These are phyloP conservation scores for Myochromella boudieri DNA, from an alignment of 768 basidiomycete species.

Conservation along the genomic window DNA sequence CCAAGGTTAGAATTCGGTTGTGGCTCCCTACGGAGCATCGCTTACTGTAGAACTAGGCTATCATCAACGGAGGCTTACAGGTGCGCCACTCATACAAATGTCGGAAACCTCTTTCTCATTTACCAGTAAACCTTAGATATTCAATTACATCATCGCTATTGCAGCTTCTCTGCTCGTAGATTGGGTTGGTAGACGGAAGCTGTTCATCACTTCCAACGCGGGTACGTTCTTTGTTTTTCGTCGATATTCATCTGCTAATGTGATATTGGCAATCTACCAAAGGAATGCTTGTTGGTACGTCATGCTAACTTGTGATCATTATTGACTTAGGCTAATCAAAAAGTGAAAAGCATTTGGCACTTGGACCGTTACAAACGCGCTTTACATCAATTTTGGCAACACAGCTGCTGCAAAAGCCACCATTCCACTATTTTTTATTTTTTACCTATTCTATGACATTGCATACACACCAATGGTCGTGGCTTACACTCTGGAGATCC, in stretches of 20 bases:
- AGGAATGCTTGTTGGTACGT: slow-evolving; percentile 49
- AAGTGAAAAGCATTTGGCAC: slow-evolving; percentile 43
- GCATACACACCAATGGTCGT: slow-evolving; percentile 76
- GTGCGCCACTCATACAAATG: slow-evolving; percentile 24
- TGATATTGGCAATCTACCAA: neutral
- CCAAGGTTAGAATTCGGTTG: too few relatives aligned
- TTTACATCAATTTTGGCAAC: slow-evolving; percentile 40
- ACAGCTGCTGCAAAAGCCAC: slow-evolving; percentile 49
- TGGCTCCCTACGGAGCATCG: too few relatives aligned
- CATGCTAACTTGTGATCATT: neutral
- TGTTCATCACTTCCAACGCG: slow-evolving; percentile 65
- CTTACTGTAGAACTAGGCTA: too few relatives aligned
- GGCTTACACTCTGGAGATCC: slow-evolving; percentile 69
- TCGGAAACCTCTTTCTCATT: neutral
- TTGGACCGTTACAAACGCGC: slow-evolving; percentile 54
- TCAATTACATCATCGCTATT: slow-evolving; percentile 62
- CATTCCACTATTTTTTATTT: slow-evolving; percentile 66
- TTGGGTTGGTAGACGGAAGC: slow-evolving; percentile 61
- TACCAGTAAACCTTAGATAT: slow-evolving; percentile 35
- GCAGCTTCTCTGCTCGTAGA: slow-evolving; percentile 65
- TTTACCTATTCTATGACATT: slow-evolving; percentile 57
- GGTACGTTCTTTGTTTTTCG: too few relatives aligned
- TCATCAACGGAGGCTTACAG: slow-evolving; percentile 65
- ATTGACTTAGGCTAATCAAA: neutral
- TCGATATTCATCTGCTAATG: neutral